These are phyloP conservation scores for Pseudogymnoascus sp. DNA, from an alignment of 2,329 filamentous ascomycete genomes.

Conservation along the genomic window DNA sequence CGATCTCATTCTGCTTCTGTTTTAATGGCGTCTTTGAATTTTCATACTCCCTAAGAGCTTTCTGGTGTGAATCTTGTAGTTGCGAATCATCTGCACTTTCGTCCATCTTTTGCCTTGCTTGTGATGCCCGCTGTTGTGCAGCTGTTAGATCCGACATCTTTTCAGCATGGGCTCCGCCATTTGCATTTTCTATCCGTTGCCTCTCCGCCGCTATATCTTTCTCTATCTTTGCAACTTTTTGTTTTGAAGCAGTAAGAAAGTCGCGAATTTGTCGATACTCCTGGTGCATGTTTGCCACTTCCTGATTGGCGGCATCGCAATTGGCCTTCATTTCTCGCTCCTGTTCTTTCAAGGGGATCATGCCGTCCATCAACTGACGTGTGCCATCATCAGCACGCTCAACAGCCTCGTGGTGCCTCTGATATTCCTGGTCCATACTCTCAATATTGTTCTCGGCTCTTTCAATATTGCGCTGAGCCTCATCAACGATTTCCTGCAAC, in stretches of 20 bases:
- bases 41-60: slow-evolving; percentile 28
- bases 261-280: slow-evolving; percentile 60
- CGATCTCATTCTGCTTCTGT: slow-evolving; percentile 48
- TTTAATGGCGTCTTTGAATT: slow-evolving; percentile 29
- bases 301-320: slow-evolving; percentile 45
- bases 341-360: slow-evolving; percentile 39
- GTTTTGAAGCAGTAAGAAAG: slow-evolving; percentile 47
- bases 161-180: slow-evolving; percentile 60
- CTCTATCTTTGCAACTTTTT: slow-evolving; percentile 40
- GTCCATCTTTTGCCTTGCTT: slow-evolving; percentile 37
- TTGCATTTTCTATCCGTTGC: slow-evolving; percentile 55
- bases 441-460: slow-evolving; percentile 40
- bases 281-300: slow-evolving; percentile 47
- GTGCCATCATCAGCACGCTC: slow-evolving; percentile 25
- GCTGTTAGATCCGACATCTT: slow-evolving; percentile 54
- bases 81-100: slow-evolving; percentile 34
- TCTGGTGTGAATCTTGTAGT: slow-evolving; percentile 30
- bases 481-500: slow-evolving; percentile 31
- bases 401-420: slow-evolving; percentile 29
- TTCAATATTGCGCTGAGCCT: slow-evolving; percentile 32
- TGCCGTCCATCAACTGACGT: slow-evolving; percentile 21
- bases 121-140: slow-evolving; percentile 43
- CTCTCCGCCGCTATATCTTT: slow-evolving; percentile 48
- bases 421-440: slow-evolving; percentile 37
- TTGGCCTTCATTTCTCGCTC: slow-evolving; percentile 43